Base-by-base conservation (phyloP, 192 early-diverging fungal genomes). In the Umbelopsis ramanniana region DNA sequence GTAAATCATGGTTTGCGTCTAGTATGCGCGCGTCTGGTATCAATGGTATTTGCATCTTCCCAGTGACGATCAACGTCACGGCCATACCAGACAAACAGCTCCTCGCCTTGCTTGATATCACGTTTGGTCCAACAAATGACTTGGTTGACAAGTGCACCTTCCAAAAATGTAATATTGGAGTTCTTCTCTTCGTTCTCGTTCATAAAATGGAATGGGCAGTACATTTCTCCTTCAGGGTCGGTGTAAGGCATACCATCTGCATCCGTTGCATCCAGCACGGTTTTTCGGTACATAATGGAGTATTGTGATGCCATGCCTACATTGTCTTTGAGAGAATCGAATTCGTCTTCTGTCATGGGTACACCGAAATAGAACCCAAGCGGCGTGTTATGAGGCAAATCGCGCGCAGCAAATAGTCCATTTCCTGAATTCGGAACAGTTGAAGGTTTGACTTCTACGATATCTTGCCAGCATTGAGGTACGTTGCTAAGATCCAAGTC, bases 331-430 rank as follows among this genome's bases (percentile, higher is more conserved):
- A 90, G 76, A 0, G 88, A 89, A 81, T 97, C 96, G 72, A 94
- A 97, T 74, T 97, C 96, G 72, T 94, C 93, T 82, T 97, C 96
- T 2, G 93, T 95, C 93, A 95, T 97, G 10, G 96, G 96, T 8
- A 97, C 93, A 21, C 96, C 96, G 84, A 97, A 97, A 72, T 97
- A 97, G 72, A 96, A 97, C 2, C 96, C 96, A 5, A 97, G 75
- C 0, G 92, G 89, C 19, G 89, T 91, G 9, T 87, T 86, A 19
- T 79, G 84, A 2, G 95, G 94, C 4, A 97, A 60, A 63, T 89
- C 84, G 2, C 90, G 83, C 29, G 74, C 80, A 1, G 93, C 93
- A 84, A 93, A 94, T 6, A 93, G 70, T 0, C 93, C 93, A 47
- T 87, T 86, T n/a, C 93, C 93, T 12, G 90, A 89, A 52, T 86